phyloP scores from a whole-genome alignment of 192 early-diverging fungal species.

The Jimgerdemannia flammicorona region DNA sequence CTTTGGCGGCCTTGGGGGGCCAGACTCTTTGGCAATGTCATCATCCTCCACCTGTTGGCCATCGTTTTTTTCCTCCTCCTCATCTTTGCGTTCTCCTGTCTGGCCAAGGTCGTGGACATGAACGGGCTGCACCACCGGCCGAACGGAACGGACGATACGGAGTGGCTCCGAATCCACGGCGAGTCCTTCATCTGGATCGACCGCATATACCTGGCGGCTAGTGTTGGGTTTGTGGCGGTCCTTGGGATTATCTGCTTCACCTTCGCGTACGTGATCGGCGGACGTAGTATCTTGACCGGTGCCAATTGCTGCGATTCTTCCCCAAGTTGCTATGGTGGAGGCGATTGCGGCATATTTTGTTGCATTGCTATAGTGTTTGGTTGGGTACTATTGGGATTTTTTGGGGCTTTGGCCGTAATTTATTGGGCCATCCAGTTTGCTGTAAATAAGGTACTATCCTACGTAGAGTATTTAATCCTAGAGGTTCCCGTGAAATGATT shows the following conservation, averaged over 20 bases:
- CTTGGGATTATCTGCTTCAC: background rate
- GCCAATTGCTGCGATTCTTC: background rate
- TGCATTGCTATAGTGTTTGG: background rate
- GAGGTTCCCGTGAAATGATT: background rate
- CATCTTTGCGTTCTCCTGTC: background rate
- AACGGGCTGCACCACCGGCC: background rate
- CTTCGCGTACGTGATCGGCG: background rate
- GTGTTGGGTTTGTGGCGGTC: background rate
- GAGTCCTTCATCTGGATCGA: background rate
- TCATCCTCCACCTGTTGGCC: background rate
- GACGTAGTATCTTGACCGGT: background rate
- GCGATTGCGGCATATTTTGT: background rate
- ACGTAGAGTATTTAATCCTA: background rate
- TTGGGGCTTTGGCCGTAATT: background rate
- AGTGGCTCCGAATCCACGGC: background rate
- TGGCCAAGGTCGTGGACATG: background rate
- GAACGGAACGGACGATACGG: background rate
- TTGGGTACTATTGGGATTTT: background rate
- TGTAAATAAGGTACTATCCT: background rate
- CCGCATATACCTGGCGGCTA: background rate
- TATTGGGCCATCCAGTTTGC: background rate
- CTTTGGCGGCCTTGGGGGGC: background rate
- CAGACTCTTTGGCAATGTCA: background rate
- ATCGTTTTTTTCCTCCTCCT: background rate
- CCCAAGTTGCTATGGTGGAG: background rate